A percentile compares a stretch with the other conserved stretches of the same genome.
Evolutionary conservation across 2,329 filamentous ascomycete genomes (phyloP).

Genomic region (Pseudogymnoascus sp.): DNA sequence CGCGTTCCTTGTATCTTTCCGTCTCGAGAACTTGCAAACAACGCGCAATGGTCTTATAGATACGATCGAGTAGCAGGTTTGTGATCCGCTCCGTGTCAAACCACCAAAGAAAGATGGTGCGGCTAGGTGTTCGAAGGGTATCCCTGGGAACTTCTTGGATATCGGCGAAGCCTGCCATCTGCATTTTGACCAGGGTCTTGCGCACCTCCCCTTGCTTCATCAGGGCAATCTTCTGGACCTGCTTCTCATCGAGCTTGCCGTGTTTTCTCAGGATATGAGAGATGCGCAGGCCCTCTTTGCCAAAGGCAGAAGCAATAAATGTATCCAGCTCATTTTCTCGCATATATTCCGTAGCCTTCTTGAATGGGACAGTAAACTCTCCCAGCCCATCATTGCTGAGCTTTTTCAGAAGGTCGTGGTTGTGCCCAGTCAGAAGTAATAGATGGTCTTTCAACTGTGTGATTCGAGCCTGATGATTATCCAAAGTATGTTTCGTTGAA

Average conservation of each 20-base stretch:
- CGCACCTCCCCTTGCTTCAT: slow-evolving; percentile 82
- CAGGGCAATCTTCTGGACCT: slow-evolving; percentile 69
- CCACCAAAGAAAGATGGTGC: slow-evolving; percentile 87
- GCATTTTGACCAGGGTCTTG: slow-evolving; percentile 74
- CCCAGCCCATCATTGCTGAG: slow-evolving; percentile 55
- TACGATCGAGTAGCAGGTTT: slow-evolving; percentile 64
- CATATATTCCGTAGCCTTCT: slow-evolving; percentile 60
- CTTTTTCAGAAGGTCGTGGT: slow-evolving; percentile 59
- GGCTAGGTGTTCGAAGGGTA: slow-evolving; percentile 67
- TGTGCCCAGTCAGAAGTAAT: slow-evolving; percentile 61
- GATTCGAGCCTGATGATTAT: slow-evolving; percentile 35
- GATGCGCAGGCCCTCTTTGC: slow-evolving; percentile 69
- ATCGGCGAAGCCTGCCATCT: slow-evolving; percentile 78
- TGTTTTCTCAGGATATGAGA: slow-evolving; percentile 76
- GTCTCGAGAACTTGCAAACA: slow-evolving; percentile 72
- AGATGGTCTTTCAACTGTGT: slow-evolving; percentile 64
- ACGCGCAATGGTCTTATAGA: slow-evolving; percentile 84
- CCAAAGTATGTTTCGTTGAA: slow-evolving; percentile 11
- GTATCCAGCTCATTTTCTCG: slow-evolving; percentile 74
- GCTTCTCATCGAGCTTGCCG: slow-evolving; percentile 92
- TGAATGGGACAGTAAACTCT: slow-evolving; percentile 79
- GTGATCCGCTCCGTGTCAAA: slow-evolving; percentile 70
- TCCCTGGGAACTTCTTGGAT: slow-evolving; percentile 93
- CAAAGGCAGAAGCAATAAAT: slow-evolving; percentile 70
- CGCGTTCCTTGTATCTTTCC: slow-evolving; percentile 62